Base-by-base conservation (phyloP, 2,329 filamentous ascomycete species). In the Phialemoniopsis sp. region DNA sequence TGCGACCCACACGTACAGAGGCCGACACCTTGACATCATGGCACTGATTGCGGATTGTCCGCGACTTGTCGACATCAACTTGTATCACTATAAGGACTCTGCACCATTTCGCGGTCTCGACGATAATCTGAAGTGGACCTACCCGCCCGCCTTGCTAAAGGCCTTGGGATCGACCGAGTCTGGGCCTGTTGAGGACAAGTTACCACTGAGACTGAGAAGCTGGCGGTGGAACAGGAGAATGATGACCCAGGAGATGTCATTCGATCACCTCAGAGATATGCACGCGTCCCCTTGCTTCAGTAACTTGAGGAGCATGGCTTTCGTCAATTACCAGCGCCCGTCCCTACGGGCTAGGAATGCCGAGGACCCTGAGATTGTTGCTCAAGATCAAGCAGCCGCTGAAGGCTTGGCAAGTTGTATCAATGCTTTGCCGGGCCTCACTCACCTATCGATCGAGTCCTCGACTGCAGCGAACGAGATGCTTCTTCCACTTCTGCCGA, bases 381-480 rank as follows among this genome's bases (percentile, higher is more conserved):
- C 50, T 8, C 45, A 47, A 8, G 63, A 70, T 19, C 29, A 42
- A 18, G 38, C 43, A 32, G 57, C 55, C 29, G 54, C 64, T 30
- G 40, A 46, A 8, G 35, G 49, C 13, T 64, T 73, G 16, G 72
- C 78, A 0, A 58, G 76, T 13, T 66, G 70, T 13, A 68, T 73
- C 18, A 44, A 45, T n/a, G 57, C 50, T 9, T 70, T 96, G 8
- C 76, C 80, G 1, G 62, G 73, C 2, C 67, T 97, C 7, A 73
- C 73, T 39, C 76, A 82, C 39, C 64, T 96, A 10, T 70, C 81
- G 2, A 82, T 96, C 47, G 80, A 90, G 53, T 84, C 83, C 8
- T 94, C 84, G 32, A 83, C 81, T 3, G 70, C 87, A 28, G 73
- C 89, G 42, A 85, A 85, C 52, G 74, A 80, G 8, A 67, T 70